Percentiles rank a stretch among this genome's conserved stretches.
Evolutionary conservation across 2,329 filamentous ascomycete species (phyloP).

Genomic region (Massarina eburnea): DNA sequence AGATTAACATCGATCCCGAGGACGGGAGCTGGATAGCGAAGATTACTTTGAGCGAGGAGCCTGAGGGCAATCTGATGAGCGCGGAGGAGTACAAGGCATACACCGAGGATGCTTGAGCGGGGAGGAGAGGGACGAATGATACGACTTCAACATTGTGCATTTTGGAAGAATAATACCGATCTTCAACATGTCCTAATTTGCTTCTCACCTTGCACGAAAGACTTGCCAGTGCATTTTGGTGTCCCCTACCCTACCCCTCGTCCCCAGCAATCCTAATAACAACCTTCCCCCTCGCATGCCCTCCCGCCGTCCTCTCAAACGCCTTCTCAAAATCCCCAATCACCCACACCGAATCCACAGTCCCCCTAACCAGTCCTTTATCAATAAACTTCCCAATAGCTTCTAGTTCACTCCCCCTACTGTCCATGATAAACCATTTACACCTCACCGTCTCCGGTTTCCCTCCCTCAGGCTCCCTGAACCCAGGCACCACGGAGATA

Average conservation of each 20-base stretch:
- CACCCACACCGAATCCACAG: constrained; percentile 48
- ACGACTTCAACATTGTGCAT: background rate
- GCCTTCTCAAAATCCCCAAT: constrained; percentile 46
- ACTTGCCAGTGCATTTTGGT: too few relatives aligned
- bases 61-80: constrained; percentile 65
- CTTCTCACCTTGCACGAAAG: too few relatives aligned
- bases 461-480: constrained; percentile 30
- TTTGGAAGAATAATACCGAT: background rate
- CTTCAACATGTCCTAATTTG: background rate
- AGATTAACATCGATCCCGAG: constrained; percentile 90
- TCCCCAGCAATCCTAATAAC: constrained; percentile 24
- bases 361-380: constrained; percentile 37
- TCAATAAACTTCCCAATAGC: constrained; percentile 46
- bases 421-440: constrained; percentile 49
- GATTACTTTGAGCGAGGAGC: constrained; percentile 75
- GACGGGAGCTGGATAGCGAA: constrained; percentile 90
- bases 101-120: constrained; percentile 53
- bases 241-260: constrained; percentile 1
- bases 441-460: constrained; percentile 34
- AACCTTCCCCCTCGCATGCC: constrained; percentile 49
- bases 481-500: constrained; percentile 42
- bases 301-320: constrained; percentile 43
- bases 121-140: background rate
- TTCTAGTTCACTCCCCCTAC: constrained; percentile 40
- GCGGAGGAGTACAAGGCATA: constrained; percentile 76